phyloP scores from a whole-genome alignment of 148 eudicot species.

The Persicaria tinctoria region DNA sequence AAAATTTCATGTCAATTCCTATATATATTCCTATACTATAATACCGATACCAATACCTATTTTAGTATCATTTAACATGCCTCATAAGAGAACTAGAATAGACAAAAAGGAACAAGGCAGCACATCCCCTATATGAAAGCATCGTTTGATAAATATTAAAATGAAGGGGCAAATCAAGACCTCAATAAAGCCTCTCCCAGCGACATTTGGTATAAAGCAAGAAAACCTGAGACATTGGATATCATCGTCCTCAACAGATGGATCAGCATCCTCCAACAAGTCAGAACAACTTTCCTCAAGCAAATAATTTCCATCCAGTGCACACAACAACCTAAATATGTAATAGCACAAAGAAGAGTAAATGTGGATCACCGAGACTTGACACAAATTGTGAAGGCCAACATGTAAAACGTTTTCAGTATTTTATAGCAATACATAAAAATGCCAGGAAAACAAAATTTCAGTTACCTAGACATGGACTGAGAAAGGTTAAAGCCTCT shows the following conservation, averaged over 20 bases:
- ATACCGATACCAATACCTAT: no score
- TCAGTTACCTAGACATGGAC: conserved; percentile 57
- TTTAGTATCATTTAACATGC: neutral
- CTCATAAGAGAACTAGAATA: neutral
- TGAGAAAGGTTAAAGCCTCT: conserved; percentile 56
- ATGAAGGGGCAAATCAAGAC: conserved; percentile 24
- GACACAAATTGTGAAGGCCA: neutral
- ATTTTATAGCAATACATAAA: neutral
- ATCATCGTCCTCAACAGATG: conserved; percentile 31
- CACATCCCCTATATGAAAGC: neutral
- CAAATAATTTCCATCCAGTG: conserved; percentile 75
- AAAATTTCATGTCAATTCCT: no score
- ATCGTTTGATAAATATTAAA: neutral
- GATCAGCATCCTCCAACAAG: conserved; percentile 30
- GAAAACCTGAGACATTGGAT: conserved; percentile 50
- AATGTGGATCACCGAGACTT: neutral
- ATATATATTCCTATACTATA: no score
- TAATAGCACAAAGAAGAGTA: neutral
- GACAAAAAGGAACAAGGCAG: conserved; percentile 3
- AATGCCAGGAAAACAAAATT: conserved; percentile 1
- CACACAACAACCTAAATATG: conserved; percentile 62
- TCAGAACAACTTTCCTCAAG: conserved; percentile 47
- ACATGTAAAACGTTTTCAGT: neutral
- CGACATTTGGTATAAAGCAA: conserved; percentile 55
- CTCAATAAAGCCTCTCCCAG: conserved; percentile 96